These are phyloP conservation scores for Botryotinia calthae DNA, from an alignment of 2,329 filamentous ascomycete species.

Conservation along the genomic window DNA sequence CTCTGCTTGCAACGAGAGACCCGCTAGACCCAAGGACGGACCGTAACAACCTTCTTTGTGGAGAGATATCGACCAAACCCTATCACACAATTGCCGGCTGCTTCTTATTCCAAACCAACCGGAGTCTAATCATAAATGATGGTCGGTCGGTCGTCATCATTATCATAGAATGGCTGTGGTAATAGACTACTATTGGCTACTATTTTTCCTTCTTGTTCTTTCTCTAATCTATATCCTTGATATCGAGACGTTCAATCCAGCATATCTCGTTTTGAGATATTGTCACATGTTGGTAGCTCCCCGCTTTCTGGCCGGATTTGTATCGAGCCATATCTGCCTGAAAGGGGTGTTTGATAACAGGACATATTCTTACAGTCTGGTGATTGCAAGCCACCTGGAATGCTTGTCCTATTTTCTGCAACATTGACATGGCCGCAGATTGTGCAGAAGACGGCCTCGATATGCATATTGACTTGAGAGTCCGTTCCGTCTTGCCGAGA, in stretches of 20 bases:
- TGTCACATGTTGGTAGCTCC: slow-evolving; percentile 22
- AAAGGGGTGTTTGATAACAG: slow-evolving; percentile 19
- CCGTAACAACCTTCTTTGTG: slow-evolving; percentile 26
- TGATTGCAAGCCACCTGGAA: slow-evolving; percentile 32
- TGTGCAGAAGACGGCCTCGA: slow-evolving; percentile 18
- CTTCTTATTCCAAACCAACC: slow-evolving; percentile 27
- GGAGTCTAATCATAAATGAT: slow-evolving; percentile 18
- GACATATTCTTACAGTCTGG: slow-evolving; percentile 30
- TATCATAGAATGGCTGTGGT: slow-evolving; percentile 1
- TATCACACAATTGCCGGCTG: slow-evolving; percentile 30
- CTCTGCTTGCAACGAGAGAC: slow-evolving; percentile 24
- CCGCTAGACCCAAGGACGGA: slow-evolving; percentile 24
- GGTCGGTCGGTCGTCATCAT: slow-evolving; percentile 15
- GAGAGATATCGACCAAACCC: slow-evolving; percentile 23
- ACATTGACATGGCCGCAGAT: slow-evolving; percentile 20
- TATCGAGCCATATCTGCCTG: slow-evolving; percentile 16
- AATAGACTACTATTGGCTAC: slow-evolving; percentile 9
- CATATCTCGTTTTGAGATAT: slow-evolving; percentile 17
- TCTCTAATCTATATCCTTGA: slow-evolving; percentile 23
- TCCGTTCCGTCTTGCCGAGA: slow-evolving; percentile 19
- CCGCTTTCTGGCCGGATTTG: slow-evolving; percentile 15
- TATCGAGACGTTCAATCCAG: slow-evolving; percentile 11
- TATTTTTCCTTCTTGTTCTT: slow-evolving; percentile 13
- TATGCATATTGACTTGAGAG: slow-evolving; percentile 18
- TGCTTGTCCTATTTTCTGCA: slow-evolving; percentile 30